Evolutionary conservation across 768 basidiomycete genomes (phyloP), one percentile per base, ranked within the genome.

Genomic region (Lentinus tigrinus): DNA sequence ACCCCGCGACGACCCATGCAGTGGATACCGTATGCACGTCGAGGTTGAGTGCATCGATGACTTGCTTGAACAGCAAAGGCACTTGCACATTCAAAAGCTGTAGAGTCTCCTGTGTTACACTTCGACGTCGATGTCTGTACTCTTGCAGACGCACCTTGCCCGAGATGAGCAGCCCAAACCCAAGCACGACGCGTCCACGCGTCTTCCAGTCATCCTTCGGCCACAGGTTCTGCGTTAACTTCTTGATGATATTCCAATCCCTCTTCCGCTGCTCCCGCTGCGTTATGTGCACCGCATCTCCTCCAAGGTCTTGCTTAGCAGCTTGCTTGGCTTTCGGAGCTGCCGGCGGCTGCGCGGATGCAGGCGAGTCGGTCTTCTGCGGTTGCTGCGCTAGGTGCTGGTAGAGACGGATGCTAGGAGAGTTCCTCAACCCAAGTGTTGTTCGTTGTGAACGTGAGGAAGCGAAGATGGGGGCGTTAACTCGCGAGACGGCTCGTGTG

Each of bases 11-110:
- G 3, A 95, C 79, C 91, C 94, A 96, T 3, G 92, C 93, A 0
- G 95, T 94, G 4, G 88, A 83, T 7, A 78, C 70, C 13, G 85
- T 73, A 13, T 88, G 83, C 34, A 97, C 78, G 26, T 90, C 85
- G 31, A 98, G 77, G 66, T 98, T 97, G 61, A 99, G 77, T 1
- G 91, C 73, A 70, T 99, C 96, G 52, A 99, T 86, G 42, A 99
- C 83, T 26, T 80, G 73, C 74, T 98, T 98, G 83, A 99, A 99
- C 60, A 98, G 76, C 63, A 93, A 83, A 0, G 97, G 97, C n/a
- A 99, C 95, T 80, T 98, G 96, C 0, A 99, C 97, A 70, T 98
- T 99, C 56, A 98, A 75, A 43, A 97, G 74, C 94, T 42, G 13
- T 16, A 8, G 21, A 26, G 8, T 23, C 19, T 13, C 47, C 17